Evolutionary conservation across 257 asterid species (phyloP).

Genomic region (Capsicum rhomboideum): DNA sequence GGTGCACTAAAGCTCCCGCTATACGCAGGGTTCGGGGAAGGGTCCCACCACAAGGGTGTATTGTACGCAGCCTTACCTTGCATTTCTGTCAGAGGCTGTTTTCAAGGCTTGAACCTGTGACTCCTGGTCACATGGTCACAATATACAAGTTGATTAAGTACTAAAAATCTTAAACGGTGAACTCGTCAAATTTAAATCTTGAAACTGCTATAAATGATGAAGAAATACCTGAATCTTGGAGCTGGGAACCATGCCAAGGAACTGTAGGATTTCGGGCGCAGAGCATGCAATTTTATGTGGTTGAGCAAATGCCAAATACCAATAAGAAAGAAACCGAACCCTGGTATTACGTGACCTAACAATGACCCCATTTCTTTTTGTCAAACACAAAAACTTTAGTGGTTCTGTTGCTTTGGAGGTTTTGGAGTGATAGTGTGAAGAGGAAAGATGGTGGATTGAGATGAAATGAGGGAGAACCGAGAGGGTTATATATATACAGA

Average conservation of each 20-base stretch:
- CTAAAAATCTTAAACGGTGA: neutral
- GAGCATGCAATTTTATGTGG: slow-evolving; percentile 50
- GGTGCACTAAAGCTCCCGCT: too few relatives aligned
- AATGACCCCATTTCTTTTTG: slow-evolving; percentile 38
- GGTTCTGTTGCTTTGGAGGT: neutral
- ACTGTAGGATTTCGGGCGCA: slow-evolving; percentile 45
- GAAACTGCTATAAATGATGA: neutral
- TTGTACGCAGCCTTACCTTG: too few relatives aligned
- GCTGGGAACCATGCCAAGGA: slow-evolving; percentile 63
- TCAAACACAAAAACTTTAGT: neutral
- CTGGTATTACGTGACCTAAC: slow-evolving; percentile 61
- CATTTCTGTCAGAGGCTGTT: too few relatives aligned
- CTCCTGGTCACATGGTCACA: too few relatives aligned
- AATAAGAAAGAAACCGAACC: slow-evolving; percentile 49
- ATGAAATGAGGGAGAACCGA: neutral
- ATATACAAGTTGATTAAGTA: too few relatives aligned
- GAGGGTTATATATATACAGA: neutral
- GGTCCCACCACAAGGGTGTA: too few relatives aligned
- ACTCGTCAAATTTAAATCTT: neutral
- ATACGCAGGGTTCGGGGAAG: too few relatives aligned
- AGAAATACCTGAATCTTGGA: slow-evolving; percentile 24
- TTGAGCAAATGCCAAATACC: slow-evolving; percentile 80
- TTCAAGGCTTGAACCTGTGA: too few relatives aligned
- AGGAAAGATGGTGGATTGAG: neutral
- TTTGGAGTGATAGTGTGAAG: neutral